Evolutionary conservation across 495 filamentous ascomycete species (phyloP).

Genomic region (Penicillium pancosmium): DNA sequence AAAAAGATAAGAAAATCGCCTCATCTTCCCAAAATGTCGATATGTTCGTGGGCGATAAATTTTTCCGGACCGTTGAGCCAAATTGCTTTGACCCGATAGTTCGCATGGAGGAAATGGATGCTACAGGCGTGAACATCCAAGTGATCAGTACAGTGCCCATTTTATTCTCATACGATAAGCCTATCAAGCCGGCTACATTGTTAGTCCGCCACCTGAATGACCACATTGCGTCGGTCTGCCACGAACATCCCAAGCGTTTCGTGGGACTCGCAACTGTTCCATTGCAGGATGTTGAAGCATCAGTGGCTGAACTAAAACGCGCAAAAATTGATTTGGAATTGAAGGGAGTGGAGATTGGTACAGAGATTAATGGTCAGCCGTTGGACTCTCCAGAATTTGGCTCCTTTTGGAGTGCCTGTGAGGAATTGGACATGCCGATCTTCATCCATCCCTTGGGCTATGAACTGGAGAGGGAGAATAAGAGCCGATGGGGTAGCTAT

Average conservation of each 20-base stretch:
- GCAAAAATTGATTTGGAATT: conserved; percentile 19
- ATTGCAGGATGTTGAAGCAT: conserved; percentile 18
- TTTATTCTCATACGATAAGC: conserved; percentile 27
- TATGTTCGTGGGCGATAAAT: conserved; percentile 24
- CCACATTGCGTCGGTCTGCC: conserved; percentile 23
- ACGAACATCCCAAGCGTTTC: conserved; percentile 18
- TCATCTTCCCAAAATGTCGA: conserved; percentile 17
- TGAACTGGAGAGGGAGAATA: conserved; percentile 20
- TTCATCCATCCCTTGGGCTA: conserved; percentile 28
- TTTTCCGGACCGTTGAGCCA: conserved; percentile 24
- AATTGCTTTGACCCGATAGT: conserved; percentile 24
- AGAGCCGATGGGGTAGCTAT: conserved; percentile 20
- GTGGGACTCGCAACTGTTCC: conserved; percentile 25
- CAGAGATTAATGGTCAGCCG: conserved; percentile 14
- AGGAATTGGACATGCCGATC: conserved; percentile 23
- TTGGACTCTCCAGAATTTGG: conserved; percentile 17
- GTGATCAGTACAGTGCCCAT: conserved; percentile 27
- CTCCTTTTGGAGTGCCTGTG: conserved; percentile 22
- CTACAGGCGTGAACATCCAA: conserved; percentile 19
- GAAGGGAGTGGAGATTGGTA: conserved; percentile 25
- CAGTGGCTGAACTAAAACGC: conserved; percentile 16
- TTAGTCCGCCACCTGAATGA: conserved; percentile 21
- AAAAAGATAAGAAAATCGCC: not conserved
- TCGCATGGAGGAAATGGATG: conserved; percentile 26
- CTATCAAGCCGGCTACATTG: conserved; percentile 11